Evolutionary conservation across 768 basidiomycete species (phyloP), one percentile per base, ranked within the genome.

Genomic region (Xerocomus brunneocitrinus): DNA sequence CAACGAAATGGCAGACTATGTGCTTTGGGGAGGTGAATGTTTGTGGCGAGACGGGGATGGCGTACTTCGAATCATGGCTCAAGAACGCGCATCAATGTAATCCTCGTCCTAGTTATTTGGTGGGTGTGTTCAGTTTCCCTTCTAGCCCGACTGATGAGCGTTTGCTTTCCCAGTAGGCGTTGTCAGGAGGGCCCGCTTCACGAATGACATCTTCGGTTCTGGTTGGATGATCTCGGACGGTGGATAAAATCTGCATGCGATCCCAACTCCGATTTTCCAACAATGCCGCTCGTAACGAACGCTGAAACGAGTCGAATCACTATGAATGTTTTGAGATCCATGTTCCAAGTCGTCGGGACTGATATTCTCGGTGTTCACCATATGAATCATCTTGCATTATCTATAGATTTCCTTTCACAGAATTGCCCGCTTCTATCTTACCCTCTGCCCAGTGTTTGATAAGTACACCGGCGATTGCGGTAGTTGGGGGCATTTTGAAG

Each of bases 11-110:
- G 70, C 74, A 32, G 83, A 83, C 62, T 77, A 77, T 54, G 87
- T 89, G n/a, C 79, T 95, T 47, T 82, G 80, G 65, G 86, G 88
- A 27, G 93, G 93, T 9, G 85, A 89, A 9, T 95, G 93, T 65
- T 77, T 95, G 36, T 78, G 95, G 47, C 82, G 84, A 16, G 78
- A 85, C 54, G 93, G 92, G 5, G 90, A 90, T 58, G 73, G 70
- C 19, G 72, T 87, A 22, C 55, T 72, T 44, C 59, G 55, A 43
- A 47, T 27, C 44, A 54, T 62, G 53, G 47, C 43, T 53, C 58
- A 58, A 34, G 57, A 73, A 40, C 64, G 50, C n/a, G 52, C 63
- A 19, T 54, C 53, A 4, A 50, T 65, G 64, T 66, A 49, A 50
- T 47, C 16, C n/a, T 50, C 36, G 27, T 47, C 12, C 13, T 34